A percentile compares a stretch with the other conserved stretches of the same genome.
Conservation (phyloP, 1,284 basidiomycete species). For the Ganoderma lucidum region DNA sequence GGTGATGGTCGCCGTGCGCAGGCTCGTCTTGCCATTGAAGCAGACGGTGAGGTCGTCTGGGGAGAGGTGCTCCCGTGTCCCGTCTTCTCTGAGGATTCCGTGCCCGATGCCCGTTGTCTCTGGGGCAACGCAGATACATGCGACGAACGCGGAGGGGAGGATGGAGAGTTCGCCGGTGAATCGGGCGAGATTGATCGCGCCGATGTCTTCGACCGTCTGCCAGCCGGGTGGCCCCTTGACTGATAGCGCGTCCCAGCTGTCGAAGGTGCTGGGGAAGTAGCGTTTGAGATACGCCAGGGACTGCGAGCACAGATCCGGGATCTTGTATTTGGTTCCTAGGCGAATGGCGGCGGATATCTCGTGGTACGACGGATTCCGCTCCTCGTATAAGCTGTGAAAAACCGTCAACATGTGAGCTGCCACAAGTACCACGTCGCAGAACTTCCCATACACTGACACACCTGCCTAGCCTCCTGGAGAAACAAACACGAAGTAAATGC, state of each 20-base stretch:
- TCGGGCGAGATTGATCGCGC: constrained; percentile 2
- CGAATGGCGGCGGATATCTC: constrained; percentile 1
- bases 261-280: constrained; percentile 1
- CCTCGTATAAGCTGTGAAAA: not conserved
- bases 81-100: constrained; percentile 16
- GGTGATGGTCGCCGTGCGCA: not conserved
- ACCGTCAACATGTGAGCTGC: not conserved
- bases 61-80: constrained; percentile 9
- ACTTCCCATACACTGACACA: not conserved
- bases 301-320: not conserved
- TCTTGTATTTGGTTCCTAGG: not conserved
- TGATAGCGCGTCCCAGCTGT: not conserved
- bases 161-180: constrained; percentile 9
- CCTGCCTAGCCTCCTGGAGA: constrained; percentile 7
- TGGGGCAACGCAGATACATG: constrained; percentile 6
- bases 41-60: constrained; percentile 13
- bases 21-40: constrained; percentile 3
- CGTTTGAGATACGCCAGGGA: not conserved
- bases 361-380: not conserved
- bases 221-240: not conserved
- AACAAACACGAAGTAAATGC: not conserved
- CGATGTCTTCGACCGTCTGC: not conserved
- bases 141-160: constrained; percentile 15
- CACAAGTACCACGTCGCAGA: not conserved
- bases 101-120: not conserved